Evolutionary conservation across 2,329 filamentous ascomycete genomes (phyloP).

Genomic region (Lecanosticta acicola): DNA sequence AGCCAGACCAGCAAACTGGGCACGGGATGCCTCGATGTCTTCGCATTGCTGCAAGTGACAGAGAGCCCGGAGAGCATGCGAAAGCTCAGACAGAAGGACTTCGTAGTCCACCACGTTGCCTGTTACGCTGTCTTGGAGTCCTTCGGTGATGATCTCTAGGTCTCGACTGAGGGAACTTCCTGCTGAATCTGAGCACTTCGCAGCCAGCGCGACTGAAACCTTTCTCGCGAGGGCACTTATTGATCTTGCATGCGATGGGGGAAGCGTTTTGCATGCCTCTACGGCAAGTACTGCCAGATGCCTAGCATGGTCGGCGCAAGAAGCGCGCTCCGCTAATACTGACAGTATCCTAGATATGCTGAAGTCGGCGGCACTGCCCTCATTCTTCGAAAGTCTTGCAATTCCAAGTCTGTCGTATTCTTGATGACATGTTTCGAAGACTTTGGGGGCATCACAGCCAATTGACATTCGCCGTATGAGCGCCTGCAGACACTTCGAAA

Average conservation of each 20-base stretch:
- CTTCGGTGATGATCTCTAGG: slow-evolving; percentile 5
- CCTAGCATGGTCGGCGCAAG: slow-evolving; percentile 6
- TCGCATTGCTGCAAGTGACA: neutral
- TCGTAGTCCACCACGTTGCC: slow-evolving; percentile 27
- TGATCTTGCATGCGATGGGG: slow-evolving; percentile 17
- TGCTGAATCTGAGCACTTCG: neutral
- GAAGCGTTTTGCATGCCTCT: slow-evolving; percentile 11
- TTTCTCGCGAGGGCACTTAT: slow-evolving; percentile 12
- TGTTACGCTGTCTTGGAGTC: slow-evolving; percentile 15
- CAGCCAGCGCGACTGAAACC: neutral
- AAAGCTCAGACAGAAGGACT: slow-evolving; percentile 19
- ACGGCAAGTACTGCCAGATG: slow-evolving; percentile 12
- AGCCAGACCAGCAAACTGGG: slow-evolving; percentile 11
- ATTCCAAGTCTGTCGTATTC: slow-evolving; percentile 3
- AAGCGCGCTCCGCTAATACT: slow-evolving; percentile 17
- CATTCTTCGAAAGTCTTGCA: neutral
- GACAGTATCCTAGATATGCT: slow-evolving; percentile 14
- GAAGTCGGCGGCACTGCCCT: slow-evolving; percentile 3
- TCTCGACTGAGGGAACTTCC: neutral
- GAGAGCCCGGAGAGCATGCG: slow-evolving; percentile 9
- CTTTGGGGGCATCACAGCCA: neutral
- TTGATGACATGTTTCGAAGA: slow-evolving; percentile 7
- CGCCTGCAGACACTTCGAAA: slow-evolving; percentile 57
- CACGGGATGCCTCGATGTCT: neutral
- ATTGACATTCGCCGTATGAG: slow-evolving; percentile 37